Base-by-base conservation (phyloP, 176 grass and related monocot genomes). In the Lolium perenne region DNA sequence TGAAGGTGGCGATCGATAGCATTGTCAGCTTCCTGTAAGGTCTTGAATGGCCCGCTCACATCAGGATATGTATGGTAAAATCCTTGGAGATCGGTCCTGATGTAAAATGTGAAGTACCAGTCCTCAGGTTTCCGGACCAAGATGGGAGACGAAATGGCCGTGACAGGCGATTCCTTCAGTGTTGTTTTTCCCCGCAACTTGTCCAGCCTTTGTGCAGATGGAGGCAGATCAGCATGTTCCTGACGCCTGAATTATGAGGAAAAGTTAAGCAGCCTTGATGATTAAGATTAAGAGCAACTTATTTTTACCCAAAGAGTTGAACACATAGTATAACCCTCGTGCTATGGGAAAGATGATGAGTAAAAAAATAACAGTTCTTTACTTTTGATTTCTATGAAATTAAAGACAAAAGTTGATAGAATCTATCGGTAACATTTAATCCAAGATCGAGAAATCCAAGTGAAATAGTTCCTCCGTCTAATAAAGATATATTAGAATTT, bases 1-100 rank as follows among this genome's bases (percentile, higher is more conserved):
- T 21, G 17, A 45, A 71, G 40, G 18, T 71, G 40, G 18, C 18
- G 0, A 2, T 71, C 17, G 14, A 67, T 67, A 17, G 26, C 63
- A 67, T 38, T 67, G 6, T 71, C 68, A 21, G 68, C 68, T 71
- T 71, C 68, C 18, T 71, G 17, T 45, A 71, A 71, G 17, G 35
- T 71, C 38, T 71, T 20, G 35, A 71, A 71, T 10, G 35, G 68
- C 40, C 68, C 38, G 18, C 40, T 3, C 40, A 71, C 17, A 43
- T 46, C 18, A 71, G 68, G 68, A n/a, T 46, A 43, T 20, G 20
- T n/a, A 20, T 43, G 40, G 20, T 2, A 46, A 71, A 10, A 43
- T 10, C 68, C 68, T 40, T 15, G 17, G 20, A n/a, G 68, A 71
- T 71, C 68, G 0, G 18, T 71, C 68, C 68, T 71, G 35, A 71